Conservation (phyloP, 73 alveolate species). For the Blepharisma japonicum region DNA sequence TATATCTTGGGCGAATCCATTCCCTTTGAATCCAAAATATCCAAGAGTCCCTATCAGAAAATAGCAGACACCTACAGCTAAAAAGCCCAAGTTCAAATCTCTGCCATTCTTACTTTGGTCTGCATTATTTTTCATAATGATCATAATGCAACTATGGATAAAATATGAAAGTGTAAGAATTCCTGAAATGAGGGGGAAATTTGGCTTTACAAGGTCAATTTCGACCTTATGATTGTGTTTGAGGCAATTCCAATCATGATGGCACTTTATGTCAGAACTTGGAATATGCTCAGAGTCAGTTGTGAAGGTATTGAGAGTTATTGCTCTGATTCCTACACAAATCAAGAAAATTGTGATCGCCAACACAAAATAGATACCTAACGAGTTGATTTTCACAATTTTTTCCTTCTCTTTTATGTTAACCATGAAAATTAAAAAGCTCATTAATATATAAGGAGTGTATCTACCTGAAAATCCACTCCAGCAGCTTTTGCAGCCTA, state of each 20-base stretch:
- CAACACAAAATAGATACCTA: conserved; percentile 68
- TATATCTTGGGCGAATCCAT: conserved; percentile 34
- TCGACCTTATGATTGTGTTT: conserved; percentile 48
- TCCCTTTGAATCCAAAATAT: conserved; percentile 71
- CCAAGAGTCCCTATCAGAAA: conserved; percentile 68
- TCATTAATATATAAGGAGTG: conserved; percentile 39
- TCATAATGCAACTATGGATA: conserved; percentile 66
- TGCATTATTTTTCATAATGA: conserved; percentile 72
- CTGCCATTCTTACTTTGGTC: conserved; percentile 71
- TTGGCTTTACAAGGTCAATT: conserved; percentile 53
- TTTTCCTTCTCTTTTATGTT: conserved; percentile 52
- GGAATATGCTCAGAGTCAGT: conserved; percentile 15
- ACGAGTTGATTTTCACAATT: conserved; percentile 63
- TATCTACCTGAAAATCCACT: conserved; percentile 34
- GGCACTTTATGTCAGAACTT: neutral
- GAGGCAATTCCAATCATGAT: conserved; percentile 25
- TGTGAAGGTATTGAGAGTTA: conserved; percentile 52
- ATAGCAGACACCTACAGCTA: conserved; percentile 63
- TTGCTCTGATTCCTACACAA: conserved; percentile 40
- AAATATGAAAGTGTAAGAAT: conserved; percentile 67
- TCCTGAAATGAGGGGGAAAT: conserved; percentile 60
- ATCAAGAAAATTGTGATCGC: conserved; percentile 52
- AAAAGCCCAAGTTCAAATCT: conserved; percentile 70
- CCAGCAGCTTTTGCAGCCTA: conserved; percentile 37
- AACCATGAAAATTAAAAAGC: conserved; percentile 24